phyloP scores from a whole-genome alignment of 257 asterid species.

The Solanum tarapatanum region DNA sequence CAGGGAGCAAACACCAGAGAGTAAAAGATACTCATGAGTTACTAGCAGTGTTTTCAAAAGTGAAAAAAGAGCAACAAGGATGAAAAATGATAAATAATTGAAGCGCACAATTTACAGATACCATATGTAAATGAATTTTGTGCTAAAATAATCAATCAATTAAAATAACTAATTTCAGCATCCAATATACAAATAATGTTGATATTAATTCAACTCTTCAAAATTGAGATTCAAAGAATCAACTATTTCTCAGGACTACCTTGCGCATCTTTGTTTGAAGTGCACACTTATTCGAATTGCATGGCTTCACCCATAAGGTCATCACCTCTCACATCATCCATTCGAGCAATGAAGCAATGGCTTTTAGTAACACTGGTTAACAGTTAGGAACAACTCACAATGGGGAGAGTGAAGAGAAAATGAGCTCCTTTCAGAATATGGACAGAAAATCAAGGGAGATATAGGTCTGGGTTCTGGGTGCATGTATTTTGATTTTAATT shows the following conservation, averaged over 20 bases:
- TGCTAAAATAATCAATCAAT: neutral
- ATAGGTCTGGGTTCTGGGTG: neutral
- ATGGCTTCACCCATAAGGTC: neutral
- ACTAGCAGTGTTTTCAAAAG: neutral
- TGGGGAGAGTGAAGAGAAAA: neutral
- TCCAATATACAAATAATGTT: neutral
- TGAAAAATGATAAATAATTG: neutral
- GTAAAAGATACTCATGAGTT: neutral
- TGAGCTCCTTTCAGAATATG: neutral
- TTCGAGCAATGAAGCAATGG: neutral
- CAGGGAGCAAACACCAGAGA: neutral
- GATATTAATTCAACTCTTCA: neutral
- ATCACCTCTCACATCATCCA: neutral
- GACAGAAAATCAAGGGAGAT: neutral
- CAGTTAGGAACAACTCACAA: neutral
- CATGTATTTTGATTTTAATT: neutral
- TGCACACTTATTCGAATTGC: neutral
- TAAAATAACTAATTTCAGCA: neutral
- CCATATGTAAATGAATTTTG: neutral
- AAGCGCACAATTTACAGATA: neutral
- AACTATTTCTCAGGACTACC: neutral
- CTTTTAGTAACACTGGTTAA: neutral
- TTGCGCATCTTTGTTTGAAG: neutral
- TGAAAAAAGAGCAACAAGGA: neutral
- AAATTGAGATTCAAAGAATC: neutral